These are phyloP conservation scores for Penicillium pulvis DNA, from an alignment of 495 filamentous ascomycete species.

Conservation along the genomic window DNA sequence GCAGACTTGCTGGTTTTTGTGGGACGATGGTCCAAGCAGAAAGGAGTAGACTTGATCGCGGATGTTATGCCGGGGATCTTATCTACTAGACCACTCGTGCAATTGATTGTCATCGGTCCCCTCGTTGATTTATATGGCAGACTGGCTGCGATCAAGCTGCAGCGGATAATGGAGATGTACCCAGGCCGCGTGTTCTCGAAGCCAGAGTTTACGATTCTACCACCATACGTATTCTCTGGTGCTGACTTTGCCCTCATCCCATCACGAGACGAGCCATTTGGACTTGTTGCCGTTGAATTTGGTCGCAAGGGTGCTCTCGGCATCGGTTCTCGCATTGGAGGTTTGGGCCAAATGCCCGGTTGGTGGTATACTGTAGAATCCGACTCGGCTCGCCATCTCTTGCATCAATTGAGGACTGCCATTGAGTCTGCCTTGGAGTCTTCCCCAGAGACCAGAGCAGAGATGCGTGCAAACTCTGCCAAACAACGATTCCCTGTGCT, in stretches of 20 bases:
- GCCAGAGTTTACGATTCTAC: constrained; percentile 75
- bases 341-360: constrained; percentile 77
- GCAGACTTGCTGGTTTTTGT: constrained; percentile 80
- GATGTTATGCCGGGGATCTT: constrained; percentile 73
- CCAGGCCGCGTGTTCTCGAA: constrained; percentile 73
- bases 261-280: constrained; percentile 79
- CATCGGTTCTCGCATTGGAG: constrained; percentile 65
- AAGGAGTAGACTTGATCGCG: constrained; percentile 76
- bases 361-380: constrained; percentile 74
- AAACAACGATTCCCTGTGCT: constrained; percentile 76
- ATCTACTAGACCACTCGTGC: constrained; percentile 64
- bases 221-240: constrained; percentile 75
- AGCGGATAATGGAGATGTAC: constrained; percentile 71
- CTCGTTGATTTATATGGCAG: constrained; percentile 79
- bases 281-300: constrained; percentile 80
- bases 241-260: constrained; percentile 81
- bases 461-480: constrained; percentile 74
- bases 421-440: constrained; percentile 68
- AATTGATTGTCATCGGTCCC: constrained; percentile 71
- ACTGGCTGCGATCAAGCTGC: constrained; percentile 74
- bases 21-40: constrained; percentile 78
- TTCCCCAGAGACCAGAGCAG: constrained; percentile 55
- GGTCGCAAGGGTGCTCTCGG: constrained; percentile 77
- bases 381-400: constrained; percentile 66
- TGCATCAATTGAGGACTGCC: constrained; percentile 73